phyloP scores from a whole-genome alignment of 805 yeast species.

The Candida koratica region DNA sequence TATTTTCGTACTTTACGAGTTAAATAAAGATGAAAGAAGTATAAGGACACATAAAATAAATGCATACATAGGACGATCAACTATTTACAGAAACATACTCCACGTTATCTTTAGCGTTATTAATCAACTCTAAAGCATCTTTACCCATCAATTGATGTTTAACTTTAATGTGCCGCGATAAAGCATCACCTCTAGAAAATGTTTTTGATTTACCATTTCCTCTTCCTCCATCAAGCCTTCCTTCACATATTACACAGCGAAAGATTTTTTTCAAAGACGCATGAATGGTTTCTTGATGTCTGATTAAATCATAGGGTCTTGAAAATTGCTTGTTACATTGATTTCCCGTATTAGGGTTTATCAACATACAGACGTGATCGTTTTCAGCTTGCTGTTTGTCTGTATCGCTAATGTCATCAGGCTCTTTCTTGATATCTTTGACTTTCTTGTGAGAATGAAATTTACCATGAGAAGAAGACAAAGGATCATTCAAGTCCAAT shows the following conservation, averaged over 20 bases:
- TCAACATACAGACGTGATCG: constrained; percentile 55
- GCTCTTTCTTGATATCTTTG: constrained; percentile 1
- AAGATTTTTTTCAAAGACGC: constrained; percentile 43
- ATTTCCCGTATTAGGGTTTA: constrained; percentile 57
- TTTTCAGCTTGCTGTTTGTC: constrained; percentile 35
- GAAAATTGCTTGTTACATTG: constrained; percentile 80
- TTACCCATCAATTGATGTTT: constrained; percentile 73
- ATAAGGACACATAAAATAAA: too few species aligned
- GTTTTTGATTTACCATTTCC: constrained; percentile 50
- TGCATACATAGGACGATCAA: constrained; percentile 2
- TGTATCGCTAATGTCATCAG: constrained; percentile 12
- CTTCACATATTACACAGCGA: constrained; percentile 46
- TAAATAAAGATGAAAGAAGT: neutral
- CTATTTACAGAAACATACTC: constrained; percentile 44
- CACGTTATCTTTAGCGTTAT: constrained; percentile 73
- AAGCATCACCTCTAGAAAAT: constrained; percentile 45
- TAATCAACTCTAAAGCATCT: constrained; percentile 67
- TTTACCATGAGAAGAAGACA: neutral
- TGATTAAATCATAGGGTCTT: constrained; percentile 50
- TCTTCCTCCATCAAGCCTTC: constrained; percentile 42
- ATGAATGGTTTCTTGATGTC: constrained; percentile 49
- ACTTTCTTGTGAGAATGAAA: constrained; percentile 1
- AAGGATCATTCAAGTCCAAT: constrained; percentile 1
- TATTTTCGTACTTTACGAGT: neutral
- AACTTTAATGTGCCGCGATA: constrained; percentile 56